Conservation (phyloP, 73 alveolate species). For the Paramecium sexaurelia region DNA sequence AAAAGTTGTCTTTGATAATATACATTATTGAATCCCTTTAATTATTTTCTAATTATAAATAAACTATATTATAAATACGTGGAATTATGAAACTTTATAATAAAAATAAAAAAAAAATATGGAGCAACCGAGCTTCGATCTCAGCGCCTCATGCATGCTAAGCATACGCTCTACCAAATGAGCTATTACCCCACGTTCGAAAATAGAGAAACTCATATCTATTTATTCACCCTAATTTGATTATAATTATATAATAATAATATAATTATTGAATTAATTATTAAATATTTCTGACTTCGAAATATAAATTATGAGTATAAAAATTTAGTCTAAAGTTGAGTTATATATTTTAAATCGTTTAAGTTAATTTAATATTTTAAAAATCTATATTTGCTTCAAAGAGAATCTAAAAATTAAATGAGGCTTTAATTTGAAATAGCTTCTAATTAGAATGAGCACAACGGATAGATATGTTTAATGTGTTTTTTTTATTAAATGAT, state of each 20-base stretch:
- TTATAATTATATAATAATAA: neutral
- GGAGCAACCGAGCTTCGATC: slow-evolving; percentile 69
- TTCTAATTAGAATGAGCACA: too few species aligned
- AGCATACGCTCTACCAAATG: slow-evolving; percentile 68
- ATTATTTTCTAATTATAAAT: neutral
- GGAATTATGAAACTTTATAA: neutral
- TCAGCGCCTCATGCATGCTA: slow-evolving; percentile 68
- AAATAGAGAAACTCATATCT: neutral
- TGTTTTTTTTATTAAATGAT: too few species aligned
- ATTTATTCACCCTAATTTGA: neutral
- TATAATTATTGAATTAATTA: too few species aligned
- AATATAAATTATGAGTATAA: neutral
- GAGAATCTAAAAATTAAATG: too few species aligned
- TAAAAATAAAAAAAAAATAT: slow-evolving; percentile 1
- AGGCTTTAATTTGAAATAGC: too few species aligned
- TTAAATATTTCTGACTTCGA: too few species aligned
- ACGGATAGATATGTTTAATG: too few species aligned
- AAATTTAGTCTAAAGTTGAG: too few species aligned
- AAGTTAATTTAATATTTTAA: too few species aligned
- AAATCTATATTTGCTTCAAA: too few species aligned
- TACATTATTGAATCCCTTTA: neutral
- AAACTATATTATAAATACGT: neutral
- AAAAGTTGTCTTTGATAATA: neutral
- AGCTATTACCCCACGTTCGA: slow-evolving; percentile 63
- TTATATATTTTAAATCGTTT: too few species aligned